These are phyloP conservation scores for Houttuynia cordata DNA, from an alignment of 164 flowering plant genomes.

Conservation along the genomic window DNA sequence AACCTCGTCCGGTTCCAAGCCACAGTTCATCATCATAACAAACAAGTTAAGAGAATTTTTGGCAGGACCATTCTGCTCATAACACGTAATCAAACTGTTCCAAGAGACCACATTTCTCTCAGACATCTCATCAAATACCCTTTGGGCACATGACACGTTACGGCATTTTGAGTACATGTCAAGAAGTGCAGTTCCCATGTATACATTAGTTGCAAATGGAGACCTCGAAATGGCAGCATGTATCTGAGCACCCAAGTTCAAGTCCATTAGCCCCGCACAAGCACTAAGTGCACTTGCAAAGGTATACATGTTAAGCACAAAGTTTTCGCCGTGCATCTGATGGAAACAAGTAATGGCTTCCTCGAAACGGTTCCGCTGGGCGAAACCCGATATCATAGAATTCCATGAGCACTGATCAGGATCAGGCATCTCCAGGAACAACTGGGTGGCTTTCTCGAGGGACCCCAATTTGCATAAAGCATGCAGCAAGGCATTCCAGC, in stretches of 20 bases:
- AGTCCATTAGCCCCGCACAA: conserved; percentile 12
- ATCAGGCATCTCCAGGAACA: conserved; percentile 10
- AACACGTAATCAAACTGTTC: conserved; percentile 22
- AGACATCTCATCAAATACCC: conserved; percentile 13
- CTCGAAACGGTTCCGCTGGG: conserved; percentile 9
- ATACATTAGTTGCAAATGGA: conserved; percentile 10
- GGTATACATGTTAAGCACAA: conserved; percentile 13
- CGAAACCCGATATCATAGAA: conserved; percentile 16
- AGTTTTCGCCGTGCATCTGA: conserved; percentile 15
- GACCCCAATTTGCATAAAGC: conserved; percentile 11
- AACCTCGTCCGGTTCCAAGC: conserved; percentile 17
- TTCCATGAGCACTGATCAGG: conserved; percentile 23
- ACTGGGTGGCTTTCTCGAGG: conserved; percentile 7
- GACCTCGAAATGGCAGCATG: conserved; percentile 12
- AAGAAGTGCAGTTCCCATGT: conserved; percentile 18
- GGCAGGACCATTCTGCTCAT: conserved; percentile 19
- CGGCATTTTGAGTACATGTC: conserved; percentile 23
- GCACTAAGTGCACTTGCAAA: conserved; percentile 16
- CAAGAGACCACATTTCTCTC: conserved; percentile 17
- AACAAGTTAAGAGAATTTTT: conserved; percentile 10
- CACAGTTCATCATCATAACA: conserved; percentile 10
- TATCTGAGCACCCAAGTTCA: conserved; percentile 13
- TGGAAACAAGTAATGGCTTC: conserved; percentile 13
- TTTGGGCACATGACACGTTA: conserved; percentile 6
- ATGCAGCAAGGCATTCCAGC: conserved; percentile 17